Evolutionary conservation across 2,329 filamentous ascomycete genomes (phyloP), one percentile per base, ranked within the genome.

Genomic region (Bipolaris oryzae): DNA sequence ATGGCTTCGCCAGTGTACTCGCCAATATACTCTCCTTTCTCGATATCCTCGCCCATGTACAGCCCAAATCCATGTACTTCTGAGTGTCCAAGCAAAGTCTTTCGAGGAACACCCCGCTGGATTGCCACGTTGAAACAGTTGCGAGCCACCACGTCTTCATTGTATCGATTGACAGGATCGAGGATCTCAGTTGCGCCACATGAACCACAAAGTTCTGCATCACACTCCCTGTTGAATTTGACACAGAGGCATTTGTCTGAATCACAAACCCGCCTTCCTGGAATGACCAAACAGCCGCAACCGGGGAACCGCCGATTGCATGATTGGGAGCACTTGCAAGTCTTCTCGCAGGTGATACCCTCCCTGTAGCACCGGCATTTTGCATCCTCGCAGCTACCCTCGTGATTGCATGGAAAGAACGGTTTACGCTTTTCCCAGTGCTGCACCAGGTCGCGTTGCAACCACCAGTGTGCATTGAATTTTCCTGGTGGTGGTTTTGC

Each of bases 1-100:
- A 94, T 88, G 10, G 92, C 80, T 72, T 95, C 91, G 44, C 91
- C 91, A 1, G 87, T 86, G 72, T 95, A 95, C 72, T 95, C 91
- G 31, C 90, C 89, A 16, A 95, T 81, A 63, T 90, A 94, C n/a
- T 90, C 87, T 50, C 88, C 86, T 57, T 84, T 81, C 3, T 79
- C 78, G 58, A 92, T 86, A 52, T 86, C 80, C 68, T 91, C 87
- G 3, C 87, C 88, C 1, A 88, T 83, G 69, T 89, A 94, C 0
- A 95, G 80, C 0, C 91, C 91, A 61, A 92, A 91, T 0, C 91
- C 91, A 52, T 88, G 85, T 2, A 93, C 83, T 58, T 86, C 85
- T 44, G 89, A 92, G 51, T 87, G 81, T 2, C 90, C 91, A 5
- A 92, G 79, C 3, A 91, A 75, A 0, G 91, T 85, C 3, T 84